Evolutionary conservation across 225 moss, liverwort and hornwort genomes (phyloP).

Genomic region (Asterella californica): DNA sequence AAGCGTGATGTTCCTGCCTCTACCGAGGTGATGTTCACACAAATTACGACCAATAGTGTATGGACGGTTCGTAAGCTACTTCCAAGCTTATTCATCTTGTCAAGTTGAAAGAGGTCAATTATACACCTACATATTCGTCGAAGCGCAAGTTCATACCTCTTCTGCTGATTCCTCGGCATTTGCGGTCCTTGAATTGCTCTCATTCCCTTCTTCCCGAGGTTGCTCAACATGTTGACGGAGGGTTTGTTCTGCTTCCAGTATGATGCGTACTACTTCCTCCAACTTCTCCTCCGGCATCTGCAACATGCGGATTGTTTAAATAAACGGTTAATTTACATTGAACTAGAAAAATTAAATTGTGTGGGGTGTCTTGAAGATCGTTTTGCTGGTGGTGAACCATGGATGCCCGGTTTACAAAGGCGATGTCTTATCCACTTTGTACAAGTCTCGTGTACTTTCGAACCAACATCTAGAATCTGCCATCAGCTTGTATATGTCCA

Average conservation of each 20-base stretch:
- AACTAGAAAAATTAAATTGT: background rate
- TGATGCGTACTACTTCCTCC: constrained; percentile 60
- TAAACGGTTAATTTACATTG: background rate
- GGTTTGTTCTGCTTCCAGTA: constrained; percentile 52
- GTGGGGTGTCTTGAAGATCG: too few relatives aligned
- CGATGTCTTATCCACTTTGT: background rate
- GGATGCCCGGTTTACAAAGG: too few relatives aligned
- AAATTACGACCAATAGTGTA: background rate
- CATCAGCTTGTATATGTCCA: background rate
- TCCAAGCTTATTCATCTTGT: background rate
- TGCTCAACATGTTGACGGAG: background rate
- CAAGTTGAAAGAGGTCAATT: background rate
- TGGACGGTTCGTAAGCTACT: too few relatives aligned
- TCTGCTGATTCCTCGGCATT: background rate
- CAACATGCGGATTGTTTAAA: constrained; percentile 11
- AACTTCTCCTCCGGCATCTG: constrained; percentile 77
- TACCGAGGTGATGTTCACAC: background rate
- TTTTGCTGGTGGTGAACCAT: too few relatives aligned
- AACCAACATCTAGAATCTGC: background rate
- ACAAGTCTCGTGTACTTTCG: background rate
- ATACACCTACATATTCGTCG: background rate
- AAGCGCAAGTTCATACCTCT: background rate
- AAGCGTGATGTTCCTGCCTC: background rate
- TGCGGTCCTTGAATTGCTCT: background rate
- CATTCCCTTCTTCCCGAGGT: background rate